Conservation (phyloP, 1,139 yeast species). For the Trichomonascaceae sp. region DNA sequence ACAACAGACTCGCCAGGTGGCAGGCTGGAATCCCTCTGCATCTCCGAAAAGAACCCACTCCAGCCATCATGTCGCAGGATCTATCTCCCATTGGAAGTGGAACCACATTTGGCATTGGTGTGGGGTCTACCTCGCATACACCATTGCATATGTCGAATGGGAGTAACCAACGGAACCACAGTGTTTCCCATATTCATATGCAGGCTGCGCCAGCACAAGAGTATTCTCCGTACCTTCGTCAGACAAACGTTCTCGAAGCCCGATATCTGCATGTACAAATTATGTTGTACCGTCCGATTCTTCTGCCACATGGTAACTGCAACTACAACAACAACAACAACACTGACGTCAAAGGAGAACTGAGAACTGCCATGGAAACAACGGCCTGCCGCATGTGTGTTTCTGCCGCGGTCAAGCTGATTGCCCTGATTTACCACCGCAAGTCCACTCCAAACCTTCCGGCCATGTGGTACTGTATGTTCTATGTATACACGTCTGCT, state of each 20-base stretch:
- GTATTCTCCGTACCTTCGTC: slow-evolving; percentile 4
- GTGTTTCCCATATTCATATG: background rate
- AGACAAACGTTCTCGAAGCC: slow-evolving; percentile 9
- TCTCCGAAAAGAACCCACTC: slow-evolving; percentile 3
- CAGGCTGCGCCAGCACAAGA: no score
- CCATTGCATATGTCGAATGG: no score
- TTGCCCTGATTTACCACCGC: slow-evolving; percentile 7
- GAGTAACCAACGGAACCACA: background rate
- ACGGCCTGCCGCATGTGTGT: slow-evolving; percentile 10
- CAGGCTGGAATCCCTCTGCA: slow-evolving; percentile 4
- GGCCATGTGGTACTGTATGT: slow-evolving; percentile 12
- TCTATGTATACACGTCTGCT: slow-evolving; percentile 12
- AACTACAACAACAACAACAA: background rate
- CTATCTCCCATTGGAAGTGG: background rate
- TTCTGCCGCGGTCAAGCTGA: slow-evolving; percentile 9
- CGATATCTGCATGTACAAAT: slow-evolving; percentile 10
- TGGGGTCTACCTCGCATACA: no score
- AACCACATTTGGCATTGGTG: background rate
- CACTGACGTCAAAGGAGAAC: slow-evolving; percentile 2
- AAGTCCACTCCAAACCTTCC: slow-evolving; percentile 9
- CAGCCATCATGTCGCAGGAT: no score
- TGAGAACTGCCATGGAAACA: slow-evolving; percentile 7
- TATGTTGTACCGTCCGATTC: slow-evolving; percentile 11
- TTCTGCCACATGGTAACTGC: slow-evolving; percentile 7
- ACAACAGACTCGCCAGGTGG: slow-evolving; percentile 5